phyloP scores from a whole-genome alignment of 2,329 filamentous ascomycete species.

The Alternaria dauci region DNA sequence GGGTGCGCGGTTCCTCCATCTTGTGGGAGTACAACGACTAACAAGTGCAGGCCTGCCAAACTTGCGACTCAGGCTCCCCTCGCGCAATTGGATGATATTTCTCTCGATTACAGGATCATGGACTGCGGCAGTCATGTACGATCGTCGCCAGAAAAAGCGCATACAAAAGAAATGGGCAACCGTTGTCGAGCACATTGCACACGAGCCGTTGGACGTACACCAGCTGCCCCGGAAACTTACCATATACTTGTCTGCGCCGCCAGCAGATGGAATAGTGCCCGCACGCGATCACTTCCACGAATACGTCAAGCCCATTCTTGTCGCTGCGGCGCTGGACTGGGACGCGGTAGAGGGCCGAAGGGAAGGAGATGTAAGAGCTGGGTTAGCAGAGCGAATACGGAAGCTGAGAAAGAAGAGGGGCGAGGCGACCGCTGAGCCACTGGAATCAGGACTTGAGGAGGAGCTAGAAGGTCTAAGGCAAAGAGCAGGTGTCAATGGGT shows the following conservation, averaged over 20 bases:
- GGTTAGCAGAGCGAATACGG: constrained; percentile 85
- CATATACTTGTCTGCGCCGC: constrained; percentile 84
- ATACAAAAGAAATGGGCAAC: constrained; percentile 87
- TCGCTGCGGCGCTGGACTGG: constrained; percentile 91
- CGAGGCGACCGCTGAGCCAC: constrained; percentile 56
- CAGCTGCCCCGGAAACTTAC: constrained; percentile 84
- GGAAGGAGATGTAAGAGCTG: constrained; percentile 91
- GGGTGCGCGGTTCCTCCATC: constrained; percentile 34
- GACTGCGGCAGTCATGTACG: constrained; percentile 84
- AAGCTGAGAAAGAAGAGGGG: constrained; percentile 68
- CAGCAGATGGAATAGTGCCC: constrained; percentile 80
- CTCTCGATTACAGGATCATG: constrained; percentile 80
- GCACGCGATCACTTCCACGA: constrained; percentile 97
- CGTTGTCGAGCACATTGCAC: constrained; percentile 82
- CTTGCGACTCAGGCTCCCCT: constrained; percentile 84
- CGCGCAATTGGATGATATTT: constrained; percentile 98
- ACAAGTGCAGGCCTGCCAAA: constrained; percentile 74
- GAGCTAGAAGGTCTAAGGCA: constrained; percentile 71
- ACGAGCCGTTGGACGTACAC: constrained; percentile 75
- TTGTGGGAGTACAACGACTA: constrained; percentile 15
- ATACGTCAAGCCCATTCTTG: constrained; percentile 92
- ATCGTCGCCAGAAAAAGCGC: constrained; percentile 87
- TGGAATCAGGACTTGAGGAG: constrained; percentile 62
- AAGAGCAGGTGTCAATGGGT: constrained; percentile 73
- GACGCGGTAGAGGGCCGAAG: constrained; percentile 91